Conservation (phyloP, 345 rosid genomes). For the Arabis alpina region DNA sequence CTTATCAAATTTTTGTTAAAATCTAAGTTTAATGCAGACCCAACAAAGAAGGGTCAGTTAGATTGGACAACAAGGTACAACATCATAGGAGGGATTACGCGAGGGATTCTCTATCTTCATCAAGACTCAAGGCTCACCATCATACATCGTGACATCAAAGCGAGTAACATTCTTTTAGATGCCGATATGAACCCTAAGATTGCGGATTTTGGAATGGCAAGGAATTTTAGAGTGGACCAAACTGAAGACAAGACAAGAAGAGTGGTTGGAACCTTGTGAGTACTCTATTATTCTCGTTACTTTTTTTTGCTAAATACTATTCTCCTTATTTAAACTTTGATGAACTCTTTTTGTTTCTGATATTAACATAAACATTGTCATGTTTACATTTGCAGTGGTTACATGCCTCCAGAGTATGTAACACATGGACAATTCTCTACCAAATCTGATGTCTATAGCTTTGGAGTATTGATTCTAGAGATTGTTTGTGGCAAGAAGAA, state of each 20-base stretch:
- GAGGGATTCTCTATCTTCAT: slow-evolving; percentile 34
- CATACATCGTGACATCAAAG: slow-evolving; percentile 40
- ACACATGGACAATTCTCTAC: slow-evolving; percentile 32
- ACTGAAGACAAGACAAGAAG: slow-evolving; percentile 10
- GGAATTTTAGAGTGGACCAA: slow-evolving; percentile 25
- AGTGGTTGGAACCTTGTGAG: slow-evolving; percentile 35
- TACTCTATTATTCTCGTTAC: not conserved
- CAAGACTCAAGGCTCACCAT: slow-evolving; percentile 33
- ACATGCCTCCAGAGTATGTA: slow-evolving; percentile 48
- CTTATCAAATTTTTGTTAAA: not conserved
- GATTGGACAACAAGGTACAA: slow-evolving; percentile 2
- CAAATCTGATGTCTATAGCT: slow-evolving; percentile 48
- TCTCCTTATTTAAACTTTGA: not conserved
- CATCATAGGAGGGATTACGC: not conserved
- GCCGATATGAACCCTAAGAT: slow-evolving; percentile 25
- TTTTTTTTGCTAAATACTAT: not conserved
- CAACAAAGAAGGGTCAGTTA: not conserved
- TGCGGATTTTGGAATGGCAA: slow-evolving; percentile 25
- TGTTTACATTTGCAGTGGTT: slow-evolving; percentile 38
- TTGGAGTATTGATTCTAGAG: slow-evolving; percentile 44
- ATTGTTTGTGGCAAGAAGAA: slow-evolving; percentile 44
- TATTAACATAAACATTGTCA: not conserved
- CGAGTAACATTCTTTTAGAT: slow-evolving; percentile 28
- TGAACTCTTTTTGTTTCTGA: not conserved
- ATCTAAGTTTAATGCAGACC: not conserved